These are phyloP conservation scores for Cercospora zeina DNA, from an alignment of 2,329 filamentous ascomycete species.

Conservation along the genomic window DNA sequence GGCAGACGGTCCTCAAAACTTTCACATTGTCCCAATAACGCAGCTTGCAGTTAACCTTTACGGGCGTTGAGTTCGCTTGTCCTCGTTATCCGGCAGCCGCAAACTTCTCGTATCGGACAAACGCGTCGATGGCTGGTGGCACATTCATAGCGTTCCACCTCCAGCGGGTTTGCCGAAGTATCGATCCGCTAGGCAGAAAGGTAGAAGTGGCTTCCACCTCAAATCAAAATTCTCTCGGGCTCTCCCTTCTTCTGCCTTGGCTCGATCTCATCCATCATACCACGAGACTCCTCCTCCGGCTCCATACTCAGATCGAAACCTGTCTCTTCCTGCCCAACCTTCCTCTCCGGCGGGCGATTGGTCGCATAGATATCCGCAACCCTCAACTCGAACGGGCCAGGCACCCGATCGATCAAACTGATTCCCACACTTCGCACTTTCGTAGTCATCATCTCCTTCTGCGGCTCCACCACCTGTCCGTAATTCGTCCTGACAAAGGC, in stretches of 20 bases:
- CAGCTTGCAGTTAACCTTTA: too few species aligned
- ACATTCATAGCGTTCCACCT: too few species aligned
- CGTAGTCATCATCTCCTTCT: conserved; percentile 82
- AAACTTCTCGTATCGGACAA: too few species aligned
- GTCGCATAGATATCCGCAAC: conserved; percentile 90
- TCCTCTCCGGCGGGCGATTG: conserved; percentile 56
- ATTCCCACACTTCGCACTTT: conserved; percentile 84
- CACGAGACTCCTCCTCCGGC: conserved; percentile 22
- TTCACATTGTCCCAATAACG: too few species aligned
- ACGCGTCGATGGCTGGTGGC: too few species aligned
- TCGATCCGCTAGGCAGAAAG: too few species aligned
- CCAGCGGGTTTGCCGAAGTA: too few species aligned
- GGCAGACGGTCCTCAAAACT: too few species aligned
- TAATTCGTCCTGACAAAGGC: conserved; percentile 96
- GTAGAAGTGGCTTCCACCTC: neutral
- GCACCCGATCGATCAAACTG: conserved; percentile 82
- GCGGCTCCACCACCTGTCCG: conserved; percentile 87
- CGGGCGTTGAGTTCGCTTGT: too few species aligned
- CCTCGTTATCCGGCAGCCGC: too few species aligned
- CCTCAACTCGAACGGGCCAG: conserved; percentile 83
- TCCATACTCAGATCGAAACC: conserved; percentile 36
- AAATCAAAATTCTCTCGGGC: conserved; percentile 41
- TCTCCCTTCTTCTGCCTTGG: conserved; percentile 38
- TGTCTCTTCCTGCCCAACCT: conserved; percentile 37
- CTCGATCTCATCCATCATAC: conserved; percentile 39